These are phyloP conservation scores for Xylaria digitata DNA, from an alignment of 2,329 filamentous ascomycete species.

Conservation along the genomic window DNA sequence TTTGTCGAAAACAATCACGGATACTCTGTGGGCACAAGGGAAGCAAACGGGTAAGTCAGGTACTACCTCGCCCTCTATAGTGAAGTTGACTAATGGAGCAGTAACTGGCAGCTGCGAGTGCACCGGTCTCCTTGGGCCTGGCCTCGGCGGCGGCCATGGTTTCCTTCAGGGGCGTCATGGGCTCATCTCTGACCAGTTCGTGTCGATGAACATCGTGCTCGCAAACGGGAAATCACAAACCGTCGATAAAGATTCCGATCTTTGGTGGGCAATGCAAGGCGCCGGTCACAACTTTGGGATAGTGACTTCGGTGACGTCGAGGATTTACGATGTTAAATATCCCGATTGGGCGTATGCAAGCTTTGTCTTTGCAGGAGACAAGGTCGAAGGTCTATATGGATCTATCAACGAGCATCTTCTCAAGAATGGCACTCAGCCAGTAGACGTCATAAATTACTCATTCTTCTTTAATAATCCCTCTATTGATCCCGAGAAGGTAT, in stretches of 20 bases:
- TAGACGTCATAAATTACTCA: conserved; percentile 34
- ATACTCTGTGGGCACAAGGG: conserved; percentile 53
- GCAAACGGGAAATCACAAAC: conserved; percentile 58
- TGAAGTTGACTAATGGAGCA: conserved; percentile 8
- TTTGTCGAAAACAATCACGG: conserved; percentile 52
- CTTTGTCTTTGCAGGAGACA: conserved; percentile 59
- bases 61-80: not conserved
- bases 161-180: conserved; percentile 65
- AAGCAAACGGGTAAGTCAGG: conserved; percentile 54
- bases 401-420: conserved; percentile 59
- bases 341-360: conserved; percentile 57
- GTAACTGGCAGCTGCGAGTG: conserved; percentile 52
- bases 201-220: conserved; percentile 63
- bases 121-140: conserved; percentile 59
- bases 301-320: conserved; percentile 61
- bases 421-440: conserved; percentile 49
- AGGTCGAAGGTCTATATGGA: conserved; percentile 59
- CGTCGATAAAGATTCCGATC: conserved; percentile 58
- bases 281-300: conserved; percentile 71
- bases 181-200: conserved; percentile 64
- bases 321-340: conserved; percentile 60
- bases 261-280: conserved; percentile 69
- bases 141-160: conserved; percentile 68
- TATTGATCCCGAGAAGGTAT: conserved; percentile 35
- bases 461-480: conserved; percentile 34